A percentile compares a stretch with the other conserved stretches of the same genome.
These are phyloP conservation scores for Circinella umbellata DNA, from an alignment of 371 early-diverging fungal genomes.

Conservation along the genomic window DNA sequence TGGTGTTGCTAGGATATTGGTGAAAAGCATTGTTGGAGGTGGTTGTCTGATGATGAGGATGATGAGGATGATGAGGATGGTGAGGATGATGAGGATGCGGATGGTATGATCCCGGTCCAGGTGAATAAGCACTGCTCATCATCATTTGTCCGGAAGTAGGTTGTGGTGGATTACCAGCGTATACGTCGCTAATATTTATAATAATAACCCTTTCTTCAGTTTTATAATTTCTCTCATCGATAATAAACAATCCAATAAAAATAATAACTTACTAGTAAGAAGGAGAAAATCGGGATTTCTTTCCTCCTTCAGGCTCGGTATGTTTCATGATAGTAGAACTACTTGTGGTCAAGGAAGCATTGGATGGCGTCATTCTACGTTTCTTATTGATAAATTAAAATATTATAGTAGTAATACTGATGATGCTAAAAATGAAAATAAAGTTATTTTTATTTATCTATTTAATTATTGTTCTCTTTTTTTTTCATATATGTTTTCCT, in stretches of 20 bases:
- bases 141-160: constrained; percentile 27
- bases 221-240: too few relatives aligned
- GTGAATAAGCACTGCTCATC: constrained; percentile 30
- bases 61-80: constrained; percentile 3
- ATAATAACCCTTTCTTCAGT: background rate
- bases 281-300: constrained; percentile 23
- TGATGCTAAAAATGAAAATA: background rate
- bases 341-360: constrained; percentile 22
- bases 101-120: constrained; percentile 12
- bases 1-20: background rate
- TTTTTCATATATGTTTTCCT: too few relatives aligned
- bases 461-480: background rate
- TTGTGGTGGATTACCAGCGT: constrained; percentile 16
- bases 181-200: constrained; percentile 24
- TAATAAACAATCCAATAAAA: background rate
- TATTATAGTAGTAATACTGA: too few relatives aligned
- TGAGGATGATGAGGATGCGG: background rate
- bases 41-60: constrained; percentile 4
- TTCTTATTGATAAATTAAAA: constrained; percentile 1
- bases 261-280: constrained; percentile 22
- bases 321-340: constrained; percentile 24
- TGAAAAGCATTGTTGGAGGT: background rate
- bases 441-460: background rate
- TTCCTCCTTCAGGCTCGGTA: constrained; percentile 20
- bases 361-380: constrained; percentile 28